Evolutionary conservation across 2,329 filamentous ascomycete species (phyloP), one percentile per base, ranked within the genome.

Genomic region (Claviceps sorghi): DNA sequence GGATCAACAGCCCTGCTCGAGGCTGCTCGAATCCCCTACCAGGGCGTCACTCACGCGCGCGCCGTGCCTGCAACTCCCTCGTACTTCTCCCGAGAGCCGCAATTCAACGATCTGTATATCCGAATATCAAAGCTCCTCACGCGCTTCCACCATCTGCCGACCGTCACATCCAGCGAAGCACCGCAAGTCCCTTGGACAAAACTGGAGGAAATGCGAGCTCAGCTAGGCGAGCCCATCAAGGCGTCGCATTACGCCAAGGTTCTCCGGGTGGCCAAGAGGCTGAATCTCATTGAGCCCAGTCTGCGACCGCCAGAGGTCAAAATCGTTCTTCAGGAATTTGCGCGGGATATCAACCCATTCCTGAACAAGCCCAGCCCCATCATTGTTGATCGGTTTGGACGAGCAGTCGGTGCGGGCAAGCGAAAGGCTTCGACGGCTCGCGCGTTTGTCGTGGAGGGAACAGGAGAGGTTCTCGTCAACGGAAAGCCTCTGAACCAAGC

Each of bases 381-480:
- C 21, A 70, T 75, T 3, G 73, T 96, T 55, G 90, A 97, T 67
- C 75, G 78, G 56, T 81, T 81, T 58, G 93, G 94, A 13, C 78
- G 88, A 53, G 82, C 90, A 13, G 74, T 86, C 51, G 93, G 85
- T 2, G 81, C 87, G 48, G 93, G 93, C 46, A 82, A 84, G 70
- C 82, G 93, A 67, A 98, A 98, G 78, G 81, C 84, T 42, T 91
- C 89, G 2, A 81, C 81, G 26, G 93, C 93, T 1, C 82, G 83
- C 52, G 93, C 88, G 10, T 94, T 83, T 72, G 72, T 98, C 22
- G 88, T 98, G 4, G 91, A 97, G 70, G 93, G 93, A 6, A 88
- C 86, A 11, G 94, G 93, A 15, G 86, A 97, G 69, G 81, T 94
- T 15, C 67, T 94, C 59, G 75, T 98, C 67, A 98, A 98, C 66